phyloP scores from a whole-genome alignment of 2,329 filamentous ascomycete species.

The Elsinoe arachidis region DNA sequence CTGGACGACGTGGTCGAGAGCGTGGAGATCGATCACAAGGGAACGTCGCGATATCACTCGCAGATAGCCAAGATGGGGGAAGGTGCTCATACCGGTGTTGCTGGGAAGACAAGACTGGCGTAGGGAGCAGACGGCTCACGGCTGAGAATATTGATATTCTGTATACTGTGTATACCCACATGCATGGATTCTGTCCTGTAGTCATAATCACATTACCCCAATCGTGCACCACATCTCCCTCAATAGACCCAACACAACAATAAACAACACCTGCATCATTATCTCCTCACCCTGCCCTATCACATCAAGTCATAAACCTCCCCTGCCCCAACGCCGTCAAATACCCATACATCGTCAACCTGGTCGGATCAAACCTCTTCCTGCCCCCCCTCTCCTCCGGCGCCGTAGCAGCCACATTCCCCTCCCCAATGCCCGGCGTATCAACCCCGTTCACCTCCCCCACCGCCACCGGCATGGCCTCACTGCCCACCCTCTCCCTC shows the following conservation, averaged over 20 bases:
- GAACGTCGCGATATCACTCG: not conserved
- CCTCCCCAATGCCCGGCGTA: conserved; percentile 25
- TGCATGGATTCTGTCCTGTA: too few species aligned
- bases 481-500: conserved; percentile 31
- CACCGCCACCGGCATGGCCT: conserved; percentile 28
- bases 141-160: too few species aligned
- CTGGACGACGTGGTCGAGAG: not conserved
- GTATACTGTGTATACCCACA: too few species aligned
- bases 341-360: conserved; percentile 32
- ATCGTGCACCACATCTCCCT: not conserved
- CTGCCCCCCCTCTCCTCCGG: conserved; percentile 14
- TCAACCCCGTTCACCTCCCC: conserved; percentile 38
- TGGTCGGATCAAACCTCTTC: conserved; percentile 28
- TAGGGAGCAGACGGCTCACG: too few species aligned
- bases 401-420: conserved; percentile 18
- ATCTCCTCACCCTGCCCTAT: not conserved
- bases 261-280: not conserved
- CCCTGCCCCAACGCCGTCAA: conserved; percentile 31
- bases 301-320: conserved; percentile 21
- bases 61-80: too few species aligned
- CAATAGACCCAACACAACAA: not conserved
- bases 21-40: not conserved
- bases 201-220: too few species aligned
- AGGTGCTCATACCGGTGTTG: not conserved
- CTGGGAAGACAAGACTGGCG: too few species aligned